Base-by-base conservation (phyloP, 805 yeast species). In the Zygosaccharomyces bisporus region DNA sequence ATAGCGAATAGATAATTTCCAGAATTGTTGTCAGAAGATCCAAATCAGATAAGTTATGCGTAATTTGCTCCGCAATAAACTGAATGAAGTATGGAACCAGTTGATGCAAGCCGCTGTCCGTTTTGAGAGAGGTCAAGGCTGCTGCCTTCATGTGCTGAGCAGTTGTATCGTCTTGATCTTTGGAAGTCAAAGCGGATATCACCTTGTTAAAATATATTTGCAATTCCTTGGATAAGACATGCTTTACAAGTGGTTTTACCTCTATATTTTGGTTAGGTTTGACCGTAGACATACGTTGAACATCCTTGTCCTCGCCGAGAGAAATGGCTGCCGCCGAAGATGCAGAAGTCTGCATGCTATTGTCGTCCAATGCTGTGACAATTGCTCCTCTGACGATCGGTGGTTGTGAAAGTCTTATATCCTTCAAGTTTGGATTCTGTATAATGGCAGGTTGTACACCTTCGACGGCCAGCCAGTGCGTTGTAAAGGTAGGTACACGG, bases 371-470 rank as follows among this genome's bases (percentile, higher is more conserved):
- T 40, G 81, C 72, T 62, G 83, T 71, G 51, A 80, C 80, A 60
- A 81, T 85, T 2, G 96, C 88, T 30, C 97, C 98, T 55, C 96
- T 75, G 34, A 81, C 74, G 21, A 80, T 72, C 4, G 95, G 88
- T 14, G 95, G 86, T 44, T 87, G 68, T 25, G 79, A 76, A 9
- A 59, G 47, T 60, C 81, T 80, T 50, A 91, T 82, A 54, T 90
- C 97, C 40, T 80, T 74, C 39, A 83, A 76, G 14, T 70, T 63
- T 18, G 99, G 99, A 68, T 93, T 93, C 67, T 95, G 99, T 1
- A 97, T 95, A 44, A 93, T 91, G 24, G 93, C 83, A 1, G 99
- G 99, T 61, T 93, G 99, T 6, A 93, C 95, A 46, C 99, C 99
- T 66, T 93, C 99, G 43, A 93, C 86, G 0, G 99, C 98, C 24